Evolutionary conservation across 163 green algal genomes (phyloP).

Genomic region (Scenedesmus sp.): DNA sequence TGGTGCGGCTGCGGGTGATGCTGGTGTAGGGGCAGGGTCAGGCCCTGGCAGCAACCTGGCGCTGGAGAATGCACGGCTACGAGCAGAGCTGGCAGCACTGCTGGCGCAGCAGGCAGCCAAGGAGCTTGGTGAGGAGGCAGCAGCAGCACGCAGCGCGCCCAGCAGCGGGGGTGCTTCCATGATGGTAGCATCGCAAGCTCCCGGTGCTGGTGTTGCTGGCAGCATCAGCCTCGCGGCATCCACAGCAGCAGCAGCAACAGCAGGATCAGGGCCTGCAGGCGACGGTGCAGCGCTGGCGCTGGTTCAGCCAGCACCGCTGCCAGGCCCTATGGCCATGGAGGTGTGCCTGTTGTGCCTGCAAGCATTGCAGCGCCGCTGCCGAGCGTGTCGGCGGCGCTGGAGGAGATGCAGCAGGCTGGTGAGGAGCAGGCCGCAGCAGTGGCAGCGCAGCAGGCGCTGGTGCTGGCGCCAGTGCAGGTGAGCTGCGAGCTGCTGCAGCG

Average conservation of each 20-base stretch:
- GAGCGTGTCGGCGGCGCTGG: not conserved
- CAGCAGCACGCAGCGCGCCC: not conserved
- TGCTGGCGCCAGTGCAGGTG: constrained; percentile 24
- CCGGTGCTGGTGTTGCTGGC: not conserved
- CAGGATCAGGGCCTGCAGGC: not conserved
- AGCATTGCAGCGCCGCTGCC: constrained; percentile 27
- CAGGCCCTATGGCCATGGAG: constrained; percentile 26
- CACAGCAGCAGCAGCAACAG: constrained; percentile 19
- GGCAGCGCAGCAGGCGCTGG: not conserved
- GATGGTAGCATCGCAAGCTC: constrained; percentile 4
- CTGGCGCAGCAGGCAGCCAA: constrained; percentile 57
- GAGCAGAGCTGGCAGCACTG: constrained; percentile 72
- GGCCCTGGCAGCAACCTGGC: constrained; percentile 53
- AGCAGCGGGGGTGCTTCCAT: constrained; percentile 7
- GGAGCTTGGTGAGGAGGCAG: constrained; percentile 30
- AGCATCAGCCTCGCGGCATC: constrained; percentile 47
- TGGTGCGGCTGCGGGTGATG: not conserved
- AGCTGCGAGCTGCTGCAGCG: not conserved
- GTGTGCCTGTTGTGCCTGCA: constrained; percentile 19
- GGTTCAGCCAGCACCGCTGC: not conserved
- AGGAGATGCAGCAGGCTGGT: not conserved
- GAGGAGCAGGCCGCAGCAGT: not conserved
- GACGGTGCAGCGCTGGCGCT: not conserved
- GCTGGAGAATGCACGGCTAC: constrained; percentile 79
- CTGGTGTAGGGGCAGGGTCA: not conserved